phyloP scores from a whole-genome alignment of 1,284 basidiomycete species.

The Sporisorium sorghi region DNA sequence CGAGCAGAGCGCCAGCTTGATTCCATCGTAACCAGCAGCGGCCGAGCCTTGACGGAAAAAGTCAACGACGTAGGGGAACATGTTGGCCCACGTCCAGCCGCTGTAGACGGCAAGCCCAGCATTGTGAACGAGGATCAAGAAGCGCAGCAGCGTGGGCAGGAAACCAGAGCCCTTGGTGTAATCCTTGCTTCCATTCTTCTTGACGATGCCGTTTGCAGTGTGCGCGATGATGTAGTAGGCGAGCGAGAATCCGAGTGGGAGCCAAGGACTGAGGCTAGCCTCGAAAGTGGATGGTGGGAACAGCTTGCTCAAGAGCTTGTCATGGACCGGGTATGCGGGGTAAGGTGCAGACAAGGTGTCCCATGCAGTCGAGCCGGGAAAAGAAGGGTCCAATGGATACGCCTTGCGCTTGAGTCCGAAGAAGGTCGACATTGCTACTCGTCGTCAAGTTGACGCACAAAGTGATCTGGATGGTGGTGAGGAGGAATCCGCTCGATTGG shows the following conservation, averaged over 20 bases:
- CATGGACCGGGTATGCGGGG: constrained; percentile 38
- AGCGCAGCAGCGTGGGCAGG: constrained; percentile 29
- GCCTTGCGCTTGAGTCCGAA: constrained; percentile 37
- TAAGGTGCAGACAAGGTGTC: constrained; percentile 27
- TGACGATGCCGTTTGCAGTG: constrained; percentile 43
- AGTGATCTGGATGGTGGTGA: background rate
- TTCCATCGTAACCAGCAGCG: constrained; percentile 52
- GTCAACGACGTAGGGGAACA: constrained; percentile 51
- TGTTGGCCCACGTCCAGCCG: constrained; percentile 52
- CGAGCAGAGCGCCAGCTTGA: constrained; percentile 68
- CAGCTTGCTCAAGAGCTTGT: constrained; percentile 23
- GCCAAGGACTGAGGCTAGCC: constrained; percentile 33
- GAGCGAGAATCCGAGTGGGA: constrained; percentile 53
- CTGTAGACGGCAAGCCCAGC: constrained; percentile 56
- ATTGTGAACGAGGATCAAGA: constrained; percentile 57
- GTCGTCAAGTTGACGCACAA: background rate
- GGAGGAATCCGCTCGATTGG: background rate
- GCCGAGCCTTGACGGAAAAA: constrained; percentile 56
- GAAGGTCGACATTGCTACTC: constrained; percentile 35
- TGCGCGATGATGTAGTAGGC: constrained; percentile 59
- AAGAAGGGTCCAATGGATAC: constrained; percentile 44
- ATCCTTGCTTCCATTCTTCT: constrained; percentile 38
- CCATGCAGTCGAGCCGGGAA: constrained; percentile 10
- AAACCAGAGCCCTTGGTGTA: constrained; percentile 37
- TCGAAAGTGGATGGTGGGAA: constrained; percentile 22